Conservation (phyloP, 805 yeast species). For the Metschnikowia dekortorum region DNA sequence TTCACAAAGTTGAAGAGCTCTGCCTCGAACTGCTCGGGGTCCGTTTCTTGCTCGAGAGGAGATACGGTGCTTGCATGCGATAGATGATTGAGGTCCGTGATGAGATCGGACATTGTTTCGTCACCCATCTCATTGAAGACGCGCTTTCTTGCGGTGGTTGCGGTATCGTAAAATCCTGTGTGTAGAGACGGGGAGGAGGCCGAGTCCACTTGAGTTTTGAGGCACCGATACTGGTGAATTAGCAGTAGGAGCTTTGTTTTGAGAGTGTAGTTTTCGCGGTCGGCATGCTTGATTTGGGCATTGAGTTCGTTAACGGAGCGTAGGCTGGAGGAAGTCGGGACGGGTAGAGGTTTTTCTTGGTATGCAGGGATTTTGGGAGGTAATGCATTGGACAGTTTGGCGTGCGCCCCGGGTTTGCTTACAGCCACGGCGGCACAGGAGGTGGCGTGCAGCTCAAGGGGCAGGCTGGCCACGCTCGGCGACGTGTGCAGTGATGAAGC, state of each 20-base stretch:
- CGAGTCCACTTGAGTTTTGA: conserved; percentile 27
- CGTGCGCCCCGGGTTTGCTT: not conserved
- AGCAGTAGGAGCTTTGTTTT: conserved; percentile 32
- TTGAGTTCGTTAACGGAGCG: conserved; percentile 12
- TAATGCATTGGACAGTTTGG: not conserved
- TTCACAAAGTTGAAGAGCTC: conserved; percentile 25
- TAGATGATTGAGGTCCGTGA: conserved; percentile 25
- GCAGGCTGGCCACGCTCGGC: not conserved
- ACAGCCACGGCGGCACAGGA: not conserved
- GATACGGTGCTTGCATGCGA: conserved; percentile 18
- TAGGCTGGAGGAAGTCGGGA: not conserved
- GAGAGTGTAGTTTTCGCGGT: conserved; percentile 32
- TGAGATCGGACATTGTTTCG: conserved; percentile 24
- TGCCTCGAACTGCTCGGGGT: conserved; percentile 4
- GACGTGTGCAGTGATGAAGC: not conserved
- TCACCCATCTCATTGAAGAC: conserved; percentile 17
- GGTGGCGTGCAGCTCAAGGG: not conserved
- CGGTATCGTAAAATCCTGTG: conserved; percentile 13
- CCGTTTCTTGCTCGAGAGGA: conserved; percentile 2
- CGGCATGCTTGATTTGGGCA: conserved; percentile 18
- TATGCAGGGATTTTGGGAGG: not conserved
- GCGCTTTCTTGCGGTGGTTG: conserved; percentile 19
- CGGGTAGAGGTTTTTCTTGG: not conserved
- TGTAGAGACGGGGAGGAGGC: conserved; percentile 4
- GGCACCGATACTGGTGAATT: conserved; percentile 38